Base-by-base conservation (phyloP, 805 yeast genomes). In the Suhomyces faveliae region DNA sequence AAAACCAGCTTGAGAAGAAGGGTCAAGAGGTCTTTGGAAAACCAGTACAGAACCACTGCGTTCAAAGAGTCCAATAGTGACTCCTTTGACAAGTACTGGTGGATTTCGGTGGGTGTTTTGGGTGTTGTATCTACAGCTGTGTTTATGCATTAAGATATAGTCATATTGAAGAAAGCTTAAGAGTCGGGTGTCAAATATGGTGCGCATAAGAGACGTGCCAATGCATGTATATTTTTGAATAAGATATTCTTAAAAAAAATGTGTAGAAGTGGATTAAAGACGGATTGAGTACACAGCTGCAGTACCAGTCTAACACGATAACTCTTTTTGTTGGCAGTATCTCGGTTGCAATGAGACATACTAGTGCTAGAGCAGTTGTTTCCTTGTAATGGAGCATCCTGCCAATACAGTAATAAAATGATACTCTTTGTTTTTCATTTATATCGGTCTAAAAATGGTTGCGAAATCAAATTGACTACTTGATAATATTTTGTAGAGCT, bases 21-120 rank as follows among this genome's bases (percentile, higher is more conserved):
- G 47, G 80, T 89, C 42, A 83, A 81, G 64, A 79, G 96, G 64
- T 74, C 87, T 6, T 73, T 90, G 58, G 96, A 88, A 60, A 91
- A 90, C 72, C 82, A 82, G 66, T 81, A 79, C 58, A 82, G 83
- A 66, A 89, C 96, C 2, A 84, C 78, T 49, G 97, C 96, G 1
- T 77, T 79, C 15, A 74, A 70, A 55, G 75, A 80, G 52, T 51
- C 55, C 27, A 42, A 62, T 23, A 58, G 58, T 46, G 61, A 61
- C 2, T 50, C 46, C 41, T 73, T 68, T 53, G 80, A 80, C 49
- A 59, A 64, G 35, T 73, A 77, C 71, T 82, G 86, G 86, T 83
- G 82, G 76, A 49, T 66, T 13, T 74, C 82, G 4, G 72, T 75
- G n/a, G 79, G 70, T 0, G 59, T 69, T 48, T 62, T 77, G 50